These are phyloP conservation scores for Suillus paluster DNA, from an alignment of 768 basidiomycete genomes.

Conservation along the genomic window DNA sequence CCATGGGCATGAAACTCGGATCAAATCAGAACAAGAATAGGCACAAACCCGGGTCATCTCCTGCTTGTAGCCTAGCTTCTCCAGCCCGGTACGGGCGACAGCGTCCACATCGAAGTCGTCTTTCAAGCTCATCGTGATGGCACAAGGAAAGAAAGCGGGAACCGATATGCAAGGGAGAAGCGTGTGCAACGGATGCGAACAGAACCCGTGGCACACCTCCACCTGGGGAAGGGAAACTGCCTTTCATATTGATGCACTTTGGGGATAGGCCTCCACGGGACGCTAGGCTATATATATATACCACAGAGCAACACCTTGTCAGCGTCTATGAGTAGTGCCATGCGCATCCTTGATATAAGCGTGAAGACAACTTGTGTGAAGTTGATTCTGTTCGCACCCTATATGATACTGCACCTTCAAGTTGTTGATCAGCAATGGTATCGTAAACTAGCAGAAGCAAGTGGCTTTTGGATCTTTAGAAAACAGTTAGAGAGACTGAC, in stretches of 20 bases:
- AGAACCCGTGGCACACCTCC: neutral
- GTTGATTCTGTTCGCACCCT: too few species aligned
- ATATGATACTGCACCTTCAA: neutral
- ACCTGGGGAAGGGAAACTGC: neutral
- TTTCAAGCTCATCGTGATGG: slow-evolving; percentile 19
- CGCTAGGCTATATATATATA: too few species aligned
- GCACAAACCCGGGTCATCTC: slow-evolving; percentile 52
- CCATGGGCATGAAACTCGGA: neutral
- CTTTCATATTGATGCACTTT: neutral
- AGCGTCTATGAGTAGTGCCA: too few species aligned
- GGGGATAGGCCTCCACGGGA: too few species aligned
- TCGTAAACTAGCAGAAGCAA: too few species aligned
- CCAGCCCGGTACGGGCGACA: slow-evolving; percentile 41
- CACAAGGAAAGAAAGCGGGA: neutral
- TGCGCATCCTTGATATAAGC: neutral
- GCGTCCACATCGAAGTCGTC: slow-evolving; percentile 25
- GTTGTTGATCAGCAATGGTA: neutral
- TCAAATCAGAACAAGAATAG: neutral
- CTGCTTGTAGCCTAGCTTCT: slow-evolving; percentile 59
- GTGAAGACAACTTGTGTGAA: neutral
- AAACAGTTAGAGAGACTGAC: too few species aligned
- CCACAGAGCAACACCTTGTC: too few species aligned
- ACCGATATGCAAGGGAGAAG: neutral
- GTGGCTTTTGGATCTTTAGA: too few species aligned
- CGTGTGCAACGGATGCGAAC: neutral